Percentiles rank a stretch among this genome's conserved stretches.
Conservation (phyloP, 257 asterid species). For the Solanum etuberosum region DNA sequence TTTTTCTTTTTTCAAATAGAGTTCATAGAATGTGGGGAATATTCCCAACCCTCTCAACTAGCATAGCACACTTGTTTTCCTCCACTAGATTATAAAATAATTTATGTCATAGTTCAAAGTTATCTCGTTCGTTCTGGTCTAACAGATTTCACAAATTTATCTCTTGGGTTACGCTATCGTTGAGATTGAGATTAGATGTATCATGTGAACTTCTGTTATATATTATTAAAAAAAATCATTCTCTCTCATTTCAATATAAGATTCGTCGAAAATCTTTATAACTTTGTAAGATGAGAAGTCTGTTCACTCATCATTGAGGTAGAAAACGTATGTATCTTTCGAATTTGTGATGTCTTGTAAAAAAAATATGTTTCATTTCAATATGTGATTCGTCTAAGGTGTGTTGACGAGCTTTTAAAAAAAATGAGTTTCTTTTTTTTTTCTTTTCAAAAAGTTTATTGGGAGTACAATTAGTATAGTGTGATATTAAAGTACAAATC, state of each 20-base stretch:
- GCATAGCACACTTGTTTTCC: neutral
- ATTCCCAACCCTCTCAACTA: neutral
- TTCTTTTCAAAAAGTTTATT: neutral
- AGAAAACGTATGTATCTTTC: rapidly evolving
- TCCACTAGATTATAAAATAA: neutral
- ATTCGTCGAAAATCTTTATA: rapidly evolving
- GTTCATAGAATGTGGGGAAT: neutral
- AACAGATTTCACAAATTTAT: rapidly evolving
- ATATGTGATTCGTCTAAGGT: neutral
- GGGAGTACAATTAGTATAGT: neutral
- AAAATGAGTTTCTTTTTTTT: neutral
- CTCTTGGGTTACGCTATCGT: neutral
- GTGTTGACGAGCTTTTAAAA: neutral
- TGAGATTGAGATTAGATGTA: neutral
- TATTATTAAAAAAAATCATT: no score
- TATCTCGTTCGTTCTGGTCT: neutral
- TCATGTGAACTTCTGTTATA: neutral
- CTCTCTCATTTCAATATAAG: neutral
- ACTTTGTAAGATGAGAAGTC: rapidly evolving
- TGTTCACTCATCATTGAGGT: rapidly evolving
- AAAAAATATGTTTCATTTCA: neutral
- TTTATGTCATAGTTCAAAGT: neutral
- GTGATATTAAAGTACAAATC: neutral
- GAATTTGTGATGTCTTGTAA: neutral
- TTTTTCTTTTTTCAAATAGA: neutral